A percentile compares a stretch with the other conserved stretches of the same genome.
phyloP scores from a whole-genome alignment of 2,329 filamentous ascomycete genomes.

The Diaporthe australafricana region DNA sequence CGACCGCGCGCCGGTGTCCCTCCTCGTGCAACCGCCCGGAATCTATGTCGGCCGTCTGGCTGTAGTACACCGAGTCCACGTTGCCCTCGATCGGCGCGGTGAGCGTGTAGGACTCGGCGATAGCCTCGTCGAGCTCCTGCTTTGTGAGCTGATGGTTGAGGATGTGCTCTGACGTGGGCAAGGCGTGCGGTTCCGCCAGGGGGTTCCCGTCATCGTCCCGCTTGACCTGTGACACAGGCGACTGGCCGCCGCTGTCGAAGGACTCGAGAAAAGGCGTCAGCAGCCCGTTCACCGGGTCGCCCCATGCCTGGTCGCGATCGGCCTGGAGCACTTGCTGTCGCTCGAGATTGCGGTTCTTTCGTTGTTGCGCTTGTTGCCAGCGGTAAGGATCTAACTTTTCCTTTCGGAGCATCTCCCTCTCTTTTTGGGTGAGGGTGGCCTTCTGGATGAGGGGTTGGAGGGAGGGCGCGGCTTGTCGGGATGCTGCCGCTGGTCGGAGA shows the following conservation, averaged over 20 bases:
- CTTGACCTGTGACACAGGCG: constrained; percentile 48
- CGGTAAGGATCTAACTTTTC: constrained; percentile 84
- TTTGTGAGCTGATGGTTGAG: constrained; percentile 83
- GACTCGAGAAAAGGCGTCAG: constrained; percentile 86
- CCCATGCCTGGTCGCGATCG: constrained; percentile 73
- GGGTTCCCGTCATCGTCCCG: constrained; percentile 56
- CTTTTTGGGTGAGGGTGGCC: constrained; percentile 71
- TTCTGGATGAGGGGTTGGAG: constrained; percentile 72
- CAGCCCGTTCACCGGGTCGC: constrained; percentile 83
- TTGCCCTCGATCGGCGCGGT: constrained; percentile 63
- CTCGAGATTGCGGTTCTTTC: constrained; percentile 84
- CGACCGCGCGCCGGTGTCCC: constrained; percentile 75
- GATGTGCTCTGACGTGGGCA: constrained; percentile 62
- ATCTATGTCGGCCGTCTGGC: constrained; percentile 40
- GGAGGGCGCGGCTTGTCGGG: constrained; percentile 58
- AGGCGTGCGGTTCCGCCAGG: constrained; percentile 51
- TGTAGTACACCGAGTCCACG: neutral
- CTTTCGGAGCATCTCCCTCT: constrained; percentile 74
- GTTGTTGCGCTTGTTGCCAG: constrained; percentile 82
- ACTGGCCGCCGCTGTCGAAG: constrained; percentile 74
- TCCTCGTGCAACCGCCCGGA: constrained; percentile 56
- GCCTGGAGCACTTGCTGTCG: constrained; percentile 77
- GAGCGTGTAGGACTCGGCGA: constrained; percentile 76
- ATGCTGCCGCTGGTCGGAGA: constrained; percentile 61
- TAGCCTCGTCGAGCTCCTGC: constrained; percentile 73